phyloP scores from a whole-genome alignment of 139 green algal genomes.

The Marvania coccoides region DNA sequence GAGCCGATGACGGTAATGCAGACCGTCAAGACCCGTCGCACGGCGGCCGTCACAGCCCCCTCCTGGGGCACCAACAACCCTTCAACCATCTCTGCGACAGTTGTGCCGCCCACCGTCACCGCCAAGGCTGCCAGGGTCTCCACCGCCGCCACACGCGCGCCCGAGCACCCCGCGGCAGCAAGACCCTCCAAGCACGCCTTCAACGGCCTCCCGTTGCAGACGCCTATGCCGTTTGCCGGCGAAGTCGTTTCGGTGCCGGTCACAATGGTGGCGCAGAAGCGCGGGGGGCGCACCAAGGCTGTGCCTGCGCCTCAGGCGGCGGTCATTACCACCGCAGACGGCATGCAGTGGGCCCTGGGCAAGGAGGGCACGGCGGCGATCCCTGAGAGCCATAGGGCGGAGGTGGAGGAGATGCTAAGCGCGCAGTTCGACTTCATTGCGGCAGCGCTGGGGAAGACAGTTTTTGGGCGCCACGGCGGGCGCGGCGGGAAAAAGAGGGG shows the following conservation, averaged over 20 bases:
- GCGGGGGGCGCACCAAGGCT: constrained; percentile 18
- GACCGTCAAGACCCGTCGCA: neutral
- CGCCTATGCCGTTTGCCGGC: constrained; percentile 30
- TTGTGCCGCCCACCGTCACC: no score
- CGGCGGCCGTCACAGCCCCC: neutral
- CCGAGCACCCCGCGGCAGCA: no score
- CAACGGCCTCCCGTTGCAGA: constrained; percentile 24
- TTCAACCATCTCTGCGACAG: neutral
- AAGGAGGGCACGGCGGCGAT: constrained; percentile 7
- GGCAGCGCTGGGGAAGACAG: constrained; percentile 25
- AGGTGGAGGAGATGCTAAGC: constrained; percentile 21
- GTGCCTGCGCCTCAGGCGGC: constrained; percentile 11
- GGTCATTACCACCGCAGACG: constrained; percentile 25
- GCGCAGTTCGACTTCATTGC: constrained; percentile 37
- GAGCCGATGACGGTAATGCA: constrained; percentile 17
- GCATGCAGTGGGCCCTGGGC: constrained; percentile 30
- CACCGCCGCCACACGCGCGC: no score
- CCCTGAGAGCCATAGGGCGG: constrained; percentile 18
- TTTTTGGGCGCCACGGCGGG: constrained; percentile 4
- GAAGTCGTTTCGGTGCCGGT: constrained; percentile 16
- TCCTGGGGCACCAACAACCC: constrained; percentile 2
- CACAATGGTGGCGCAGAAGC: constrained; percentile 25
- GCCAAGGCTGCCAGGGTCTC: no score
- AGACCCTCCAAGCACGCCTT: constrained; percentile 1
- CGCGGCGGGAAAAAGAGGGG: neutral